Percentiles rank a stretch among this genome's conserved stretches.
These are phyloP conservation scores for Euphorbia peplus DNA, from an alignment of 345 rosid species.

Conservation along the genomic window DNA sequence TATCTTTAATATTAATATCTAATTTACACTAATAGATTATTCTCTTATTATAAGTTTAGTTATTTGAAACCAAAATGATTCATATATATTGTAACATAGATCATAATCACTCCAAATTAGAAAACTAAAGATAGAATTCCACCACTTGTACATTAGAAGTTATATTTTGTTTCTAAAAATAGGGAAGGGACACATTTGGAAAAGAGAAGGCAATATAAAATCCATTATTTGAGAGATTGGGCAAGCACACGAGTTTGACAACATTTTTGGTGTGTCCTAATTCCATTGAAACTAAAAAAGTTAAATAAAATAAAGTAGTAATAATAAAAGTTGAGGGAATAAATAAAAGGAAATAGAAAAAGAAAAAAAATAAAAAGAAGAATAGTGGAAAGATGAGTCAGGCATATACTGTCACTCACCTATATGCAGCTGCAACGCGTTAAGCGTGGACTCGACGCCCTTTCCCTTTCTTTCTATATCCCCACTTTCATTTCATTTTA, in stretches of 20 bases:
- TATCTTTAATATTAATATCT: too few species aligned
- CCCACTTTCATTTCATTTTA: background rate
- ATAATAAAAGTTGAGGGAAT: too few species aligned
- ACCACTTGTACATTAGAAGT: too few species aligned
- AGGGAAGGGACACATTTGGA: too few species aligned
- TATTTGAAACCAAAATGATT: too few species aligned
- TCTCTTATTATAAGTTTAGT: too few species aligned
- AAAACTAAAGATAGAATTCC: too few species aligned
- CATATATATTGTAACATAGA: too few species aligned
- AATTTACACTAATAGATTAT: too few species aligned
- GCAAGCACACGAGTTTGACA: background rate
- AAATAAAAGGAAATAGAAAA: background rate
- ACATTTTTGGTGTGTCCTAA: background rate
- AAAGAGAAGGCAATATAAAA: too few species aligned
- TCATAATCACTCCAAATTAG: too few species aligned
- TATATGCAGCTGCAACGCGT: conserved; percentile 18
- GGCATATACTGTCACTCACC: conserved; percentile 39
- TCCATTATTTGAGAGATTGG: background rate
- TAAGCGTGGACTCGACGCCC: background rate
- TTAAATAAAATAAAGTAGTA: background rate
- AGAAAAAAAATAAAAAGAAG: conserved; percentile 3
- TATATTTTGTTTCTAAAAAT: too few species aligned
- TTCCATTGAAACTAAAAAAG: background rate
- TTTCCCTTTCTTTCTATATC: conserved; percentile 5
- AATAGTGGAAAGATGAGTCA: conserved; percentile 37